Evolutionary conservation across 2,329 filamentous ascomycete genomes (phyloP), one percentile per base, ranked within the genome.

Genomic region (Pseudogymnoascus verrucosus): DNA sequence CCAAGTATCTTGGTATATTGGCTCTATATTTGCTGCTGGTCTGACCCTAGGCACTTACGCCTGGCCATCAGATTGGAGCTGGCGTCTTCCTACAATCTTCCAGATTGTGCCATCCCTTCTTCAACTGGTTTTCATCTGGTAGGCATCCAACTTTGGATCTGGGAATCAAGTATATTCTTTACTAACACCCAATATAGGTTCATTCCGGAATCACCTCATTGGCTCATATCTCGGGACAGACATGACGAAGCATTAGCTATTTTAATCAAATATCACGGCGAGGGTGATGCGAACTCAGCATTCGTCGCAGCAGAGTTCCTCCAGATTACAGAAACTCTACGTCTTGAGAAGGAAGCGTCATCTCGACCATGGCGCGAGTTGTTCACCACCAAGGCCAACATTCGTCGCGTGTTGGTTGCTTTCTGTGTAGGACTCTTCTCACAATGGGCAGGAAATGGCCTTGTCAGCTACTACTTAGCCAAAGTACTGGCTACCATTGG

Each of bases 401-500:
- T 51, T 28, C 44, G 44, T 16, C 44, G 44, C 14, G 23, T 51
- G 3, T n/a, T n/a, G 23, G 44, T 51, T 8, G 44, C 44, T 26
- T 5, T 84, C 54, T 76, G 78, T 19, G 75, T 82, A 5, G 82
- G 82, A 64, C 74, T 84, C 65, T 85, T 85, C 74, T 80, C 79
- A 5, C 83, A 86, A 67, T 85, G 81, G 80, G 81, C 78, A 61
- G 83, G 82, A 34, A 84, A 84, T 66, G 79, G 77, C 37, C 69
- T 82, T 8, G 76, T 80, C 34, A 77, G 75, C 1, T 80, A 75
- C 67, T 75, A 75, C 66, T 71, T 77, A 14, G 69, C 69, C 28
- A 68, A 72, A 5, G 72, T 77, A 12, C 68, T 76, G n/a, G 65
- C 73, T 21, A 72, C 67, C 3, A 72, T 76, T 23, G 75, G 75